Evolutionary conservation across 106 monocot species (phyloP).

Genomic region (Agapanthus africanus): DNA sequence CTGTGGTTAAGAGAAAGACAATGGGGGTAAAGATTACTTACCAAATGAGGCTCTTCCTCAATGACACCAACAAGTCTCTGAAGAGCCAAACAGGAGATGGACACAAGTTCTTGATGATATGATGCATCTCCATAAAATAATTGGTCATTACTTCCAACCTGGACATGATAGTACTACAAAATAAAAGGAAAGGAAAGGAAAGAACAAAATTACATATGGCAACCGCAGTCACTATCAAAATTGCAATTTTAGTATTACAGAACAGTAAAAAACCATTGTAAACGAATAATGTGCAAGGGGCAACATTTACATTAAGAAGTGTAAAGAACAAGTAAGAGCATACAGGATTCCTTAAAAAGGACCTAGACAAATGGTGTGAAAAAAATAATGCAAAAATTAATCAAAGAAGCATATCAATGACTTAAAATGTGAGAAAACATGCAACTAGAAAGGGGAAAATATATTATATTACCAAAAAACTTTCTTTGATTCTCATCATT

Average conservation of each 20-base stretch:
- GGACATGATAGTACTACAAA: neutral
- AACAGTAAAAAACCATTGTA: neutral
- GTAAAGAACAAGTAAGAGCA: no score
- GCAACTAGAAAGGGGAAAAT: no score
- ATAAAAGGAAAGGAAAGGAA: neutral
- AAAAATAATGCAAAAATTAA: no score
- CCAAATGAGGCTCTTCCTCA: slow-evolving; percentile 16
- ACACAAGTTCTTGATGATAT: slow-evolving; percentile 12
- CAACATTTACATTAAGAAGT: no score
- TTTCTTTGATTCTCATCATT: no score
- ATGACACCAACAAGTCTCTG: slow-evolving; percentile 14
- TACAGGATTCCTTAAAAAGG: no score
- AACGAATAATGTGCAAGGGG: neutral
- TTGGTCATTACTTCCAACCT: slow-evolving; percentile 23
- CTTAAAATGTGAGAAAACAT: no score
- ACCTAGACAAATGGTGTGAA: no score
- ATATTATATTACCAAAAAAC: no score
- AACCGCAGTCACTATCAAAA: neutral
- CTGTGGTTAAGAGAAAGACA: neutral
- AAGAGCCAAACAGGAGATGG: slow-evolving; percentile 9
- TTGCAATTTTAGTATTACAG: neutral
- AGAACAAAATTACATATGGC: neutral
- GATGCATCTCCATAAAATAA: slow-evolving; percentile 26
- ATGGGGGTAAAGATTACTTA: neutral
- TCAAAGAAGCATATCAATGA: no score